Conservation (phyloP, 2,329 filamentous ascomycete genomes). For the Aspergillus pseudonomiae region DNA sequence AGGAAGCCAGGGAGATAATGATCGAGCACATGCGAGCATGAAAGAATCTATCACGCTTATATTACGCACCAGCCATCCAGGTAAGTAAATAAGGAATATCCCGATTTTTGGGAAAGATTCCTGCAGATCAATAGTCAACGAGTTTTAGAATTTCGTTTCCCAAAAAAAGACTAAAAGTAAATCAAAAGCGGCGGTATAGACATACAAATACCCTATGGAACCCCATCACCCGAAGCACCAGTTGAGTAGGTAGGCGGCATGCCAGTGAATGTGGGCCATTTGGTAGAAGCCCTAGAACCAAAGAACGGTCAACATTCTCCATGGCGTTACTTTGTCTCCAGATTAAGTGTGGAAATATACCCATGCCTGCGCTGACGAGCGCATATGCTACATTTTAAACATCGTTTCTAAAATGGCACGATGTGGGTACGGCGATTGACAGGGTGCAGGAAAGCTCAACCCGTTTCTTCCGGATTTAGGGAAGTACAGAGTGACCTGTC, state of each 20-base stretch:
- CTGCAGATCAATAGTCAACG: neutral
- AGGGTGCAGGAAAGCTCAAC: too few species aligned
- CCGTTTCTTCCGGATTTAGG: neutral
- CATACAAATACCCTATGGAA: neutral
- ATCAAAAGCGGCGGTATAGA: neutral
- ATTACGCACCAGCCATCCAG: neutral
- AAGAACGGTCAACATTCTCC: neutral
- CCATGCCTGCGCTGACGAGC: too few species aligned
- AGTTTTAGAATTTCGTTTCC: neutral
- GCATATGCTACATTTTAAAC: neutral
- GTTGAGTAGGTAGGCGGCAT: neutral
- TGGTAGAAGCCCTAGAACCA: neutral
- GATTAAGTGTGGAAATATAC: neutral
- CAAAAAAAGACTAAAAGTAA: neutral
- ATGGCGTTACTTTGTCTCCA: neutral
- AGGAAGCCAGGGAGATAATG: constrained; percentile 27
- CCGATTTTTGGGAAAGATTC: neutral
- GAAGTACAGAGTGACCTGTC: neutral
- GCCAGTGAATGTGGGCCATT: neutral
- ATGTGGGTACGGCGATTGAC: neutral
- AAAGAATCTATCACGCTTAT: neutral
- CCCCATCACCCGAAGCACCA: neutral
- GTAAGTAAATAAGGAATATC: neutral
- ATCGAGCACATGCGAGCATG: neutral
- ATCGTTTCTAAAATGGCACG: neutral